These are phyloP conservation scores for Fusarium scirpi DNA, from an alignment of 2,329 filamentous ascomycete genomes.

Conservation along the genomic window DNA sequence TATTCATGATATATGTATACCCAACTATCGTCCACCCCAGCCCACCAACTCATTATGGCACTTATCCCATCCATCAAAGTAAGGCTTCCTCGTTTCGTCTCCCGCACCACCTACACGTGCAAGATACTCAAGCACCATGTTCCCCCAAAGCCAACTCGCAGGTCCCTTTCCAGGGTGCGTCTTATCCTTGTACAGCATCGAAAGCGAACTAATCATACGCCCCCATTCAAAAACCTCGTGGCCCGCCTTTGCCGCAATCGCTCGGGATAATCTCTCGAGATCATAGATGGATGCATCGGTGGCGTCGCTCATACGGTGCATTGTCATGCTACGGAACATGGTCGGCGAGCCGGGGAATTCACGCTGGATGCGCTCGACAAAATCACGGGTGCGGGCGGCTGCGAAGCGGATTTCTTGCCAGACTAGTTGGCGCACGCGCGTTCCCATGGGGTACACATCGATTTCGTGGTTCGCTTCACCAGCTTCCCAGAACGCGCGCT, in stretches of 20 bases:
- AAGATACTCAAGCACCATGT: slow-evolving; percentile 40
- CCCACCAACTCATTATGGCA: slow-evolving; percentile 27
- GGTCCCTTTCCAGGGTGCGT: slow-evolving; percentile 36
- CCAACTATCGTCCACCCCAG: slow-evolving; percentile 34
- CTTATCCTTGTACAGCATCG: slow-evolving; percentile 41
- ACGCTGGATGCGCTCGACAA: slow-evolving; percentile 16
- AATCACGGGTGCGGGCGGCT: slow-evolving; percentile 27
- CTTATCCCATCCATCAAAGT: slow-evolving; percentile 37
- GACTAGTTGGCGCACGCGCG: slow-evolving; percentile 30
- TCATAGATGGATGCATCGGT: slow-evolving; percentile 34
- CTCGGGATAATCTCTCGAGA: slow-evolving; percentile 29
- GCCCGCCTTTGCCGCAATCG: slow-evolving; percentile 34
- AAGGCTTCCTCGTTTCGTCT: slow-evolving; percentile 28
- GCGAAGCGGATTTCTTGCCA: slow-evolving; percentile 38
- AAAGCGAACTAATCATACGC: slow-evolving; percentile 28
- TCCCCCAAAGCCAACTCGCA: slow-evolving; percentile 41
- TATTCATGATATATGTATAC: not conserved
- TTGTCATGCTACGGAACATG: slow-evolving; percentile 37
- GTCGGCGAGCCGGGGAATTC: slow-evolving; percentile 27
- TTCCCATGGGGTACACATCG: slow-evolving; percentile 33
- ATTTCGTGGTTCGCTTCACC: slow-evolving; percentile 36
- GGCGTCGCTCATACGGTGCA: slow-evolving; percentile 31
- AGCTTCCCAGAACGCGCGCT: slow-evolving; percentile 38
- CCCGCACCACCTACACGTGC: slow-evolving; percentile 22
- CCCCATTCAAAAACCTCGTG: slow-evolving; percentile 40